Percentiles rank a stretch among this genome's conserved stretches.
Conservation (phyloP, 2,329 filamentous ascomycete genomes). For the Pseudopithomyces maydicus region DNA sequence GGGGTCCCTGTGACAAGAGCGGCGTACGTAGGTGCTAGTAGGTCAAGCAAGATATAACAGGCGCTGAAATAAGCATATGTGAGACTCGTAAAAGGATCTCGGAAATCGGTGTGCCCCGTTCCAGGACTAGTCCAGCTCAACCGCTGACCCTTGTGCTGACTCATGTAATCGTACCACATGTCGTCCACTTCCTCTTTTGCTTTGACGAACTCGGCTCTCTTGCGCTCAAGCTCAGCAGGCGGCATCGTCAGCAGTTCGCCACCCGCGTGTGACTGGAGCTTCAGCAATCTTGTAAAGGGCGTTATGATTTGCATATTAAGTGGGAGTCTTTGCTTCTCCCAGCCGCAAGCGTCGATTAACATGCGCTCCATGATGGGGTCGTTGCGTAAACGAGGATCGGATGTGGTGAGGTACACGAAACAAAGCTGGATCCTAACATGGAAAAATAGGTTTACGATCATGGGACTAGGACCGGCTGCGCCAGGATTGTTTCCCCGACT, state of each 20-base stretch:
- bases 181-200: constrained; percentile 5
- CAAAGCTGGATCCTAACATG: constrained; percentile 22
- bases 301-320: constrained; percentile 8
- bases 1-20: neutral
- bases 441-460: constrained; percentile 19
- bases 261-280: neutral
- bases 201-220: neutral
- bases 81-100: constrained; percentile 24
- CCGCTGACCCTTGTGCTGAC: constrained; percentile 1
- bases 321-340: constrained; percentile 2
- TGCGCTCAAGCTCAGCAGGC: neutral
- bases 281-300: neutral
- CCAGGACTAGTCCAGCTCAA: constrained; percentile 7
- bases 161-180: constrained; percentile 3
- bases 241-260: neutral
- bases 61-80: constrained; percentile 21
- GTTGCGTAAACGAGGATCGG: neutral
- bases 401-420: constrained; percentile 15
- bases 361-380: constrained; percentile 7
- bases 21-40: constrained; percentile 11
- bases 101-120: constrained; percentile 13
- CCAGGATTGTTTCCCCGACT: constrained; percentile 11
- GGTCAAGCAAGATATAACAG: constrained; percentile 15
- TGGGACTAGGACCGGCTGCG: constrained; percentile 15
- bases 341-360: constrained; percentile 6